Base-by-base conservation (phyloP, 2,329 filamentous ascomycete species). In the Juglanconis oblonga region DNA sequence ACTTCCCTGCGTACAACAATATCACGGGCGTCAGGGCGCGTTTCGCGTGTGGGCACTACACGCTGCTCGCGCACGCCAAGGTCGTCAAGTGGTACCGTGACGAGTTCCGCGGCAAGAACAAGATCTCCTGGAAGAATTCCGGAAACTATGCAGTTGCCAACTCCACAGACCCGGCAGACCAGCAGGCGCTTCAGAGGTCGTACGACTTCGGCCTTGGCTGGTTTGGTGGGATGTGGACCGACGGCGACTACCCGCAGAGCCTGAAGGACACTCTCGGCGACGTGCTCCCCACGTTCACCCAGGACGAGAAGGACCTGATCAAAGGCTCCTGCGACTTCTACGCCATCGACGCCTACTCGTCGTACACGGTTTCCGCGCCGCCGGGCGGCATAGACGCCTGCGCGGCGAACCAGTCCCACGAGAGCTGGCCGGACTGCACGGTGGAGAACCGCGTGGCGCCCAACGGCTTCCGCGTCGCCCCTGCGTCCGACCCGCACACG, bases 1-100 rank as follows among this genome's bases (percentile, higher is more conserved):
- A 52, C 31, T 57, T 52, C 48, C 55, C 55, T 17, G n/a, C 44
- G 48, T 57, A 57, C 55, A 57, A 57, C 55, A 57, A 57, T 36
- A 45, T 57, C 55, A 45, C 55, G 17, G 32, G 55, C 35, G 17
- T 36, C 14, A n/a, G 45, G 55, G 50, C 55, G 49, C 55, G 55
- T 7, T 57, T 57, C 38, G 48, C 51, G 38, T 57, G 55, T n/a
- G 55, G 55, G 40, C 55, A 57, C 38, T 36, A 57, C 48, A 52
- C 55, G 32, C 55, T 57, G 38, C 55, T 57, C 38, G 55, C 55
- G 7, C 55, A 57, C 48, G 55, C 55, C 1, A 57, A 11, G 31
- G 55, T 57, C n/a, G 50, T 42, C 48, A 52, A 45, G 38, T 57
- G 55, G 55, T 57, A 57, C 55, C 50, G 52, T 40, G 40, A 57